Evolutionary conservation across 371 early-diverging fungal species (phyloP), one percentile per base, ranked within the genome.

Genomic region (Apophysomyces variabilis): DNA sequence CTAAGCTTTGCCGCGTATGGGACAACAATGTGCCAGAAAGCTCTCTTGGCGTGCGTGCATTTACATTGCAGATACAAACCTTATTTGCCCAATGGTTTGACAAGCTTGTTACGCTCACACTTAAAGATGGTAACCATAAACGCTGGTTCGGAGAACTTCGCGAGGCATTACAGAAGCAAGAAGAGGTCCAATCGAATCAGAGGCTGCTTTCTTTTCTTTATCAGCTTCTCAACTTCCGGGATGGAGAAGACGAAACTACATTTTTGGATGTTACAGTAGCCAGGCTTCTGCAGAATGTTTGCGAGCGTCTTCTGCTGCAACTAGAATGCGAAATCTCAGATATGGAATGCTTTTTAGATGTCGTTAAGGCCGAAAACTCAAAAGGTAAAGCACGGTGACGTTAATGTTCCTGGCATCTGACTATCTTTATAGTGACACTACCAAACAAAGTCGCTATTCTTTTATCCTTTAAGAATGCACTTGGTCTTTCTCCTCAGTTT

Each of bases 371-470:
- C 3, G 79, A 82, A 32, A 13, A 73, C 3, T 57, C 60, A 1
- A 56, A 70, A 46, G 44, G 80, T 61, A 64, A 67, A 26, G 3
- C 32, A 26, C 3, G 0, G 61, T 62, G 46, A 18, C 38, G 37
- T 35, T 35, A 18, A 39, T 62, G n/a, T 4, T n/a, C 35, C 59
- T 9, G 4, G 3, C 8, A 12, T 61, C 14, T 36, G 46, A 26
- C 35, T 5, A 50, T 38, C 60, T n/a, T 61, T 38, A n/a, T 67
- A 77, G 77, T 72, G n/a, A 45, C 56, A 21, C 46, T 77, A n/a
- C 46, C 68, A 35, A 62, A 45, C 54, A 82, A 80, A 56, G 67
- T 77, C 7, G 74, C 84, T 1, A 45, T 78, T 1, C 21, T 78
- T 32, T 46, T 44, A 5, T 64, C 78, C 3, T 59, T 84, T 66